A percentile compares a stretch with the other conserved stretches of the same genome.
phyloP scores from a whole-genome alignment of 2,329 filamentous ascomycete genomes.

The Penicillium sp. region DNA sequence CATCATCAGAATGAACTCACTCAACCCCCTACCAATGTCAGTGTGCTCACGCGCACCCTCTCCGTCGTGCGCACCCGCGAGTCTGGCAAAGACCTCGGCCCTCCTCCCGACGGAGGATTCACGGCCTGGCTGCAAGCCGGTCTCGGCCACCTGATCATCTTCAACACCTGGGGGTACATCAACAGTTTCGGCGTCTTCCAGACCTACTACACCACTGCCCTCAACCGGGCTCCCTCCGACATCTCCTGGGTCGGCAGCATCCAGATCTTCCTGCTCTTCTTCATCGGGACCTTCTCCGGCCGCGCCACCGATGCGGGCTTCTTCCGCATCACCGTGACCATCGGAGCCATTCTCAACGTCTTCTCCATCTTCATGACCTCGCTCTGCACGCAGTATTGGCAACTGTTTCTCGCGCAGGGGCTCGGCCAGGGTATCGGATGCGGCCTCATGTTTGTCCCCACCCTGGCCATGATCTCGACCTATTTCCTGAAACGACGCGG shows the following conservation, averaged over 20 bases:
- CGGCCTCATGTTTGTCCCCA: constrained; percentile 51
- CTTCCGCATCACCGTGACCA: constrained; percentile 41
- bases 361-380: constrained; percentile 49
- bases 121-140: constrained; percentile 53
- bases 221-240: constrained; percentile 41
- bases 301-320: constrained; percentile 49
- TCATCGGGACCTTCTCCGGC: constrained; percentile 47
- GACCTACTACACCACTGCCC: constrained; percentile 44
- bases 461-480: constrained; percentile 50
- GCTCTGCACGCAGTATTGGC: constrained; percentile 46
- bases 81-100: constrained; percentile 32
- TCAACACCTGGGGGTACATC: constrained; percentile 53
- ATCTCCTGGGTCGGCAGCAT: constrained; percentile 50
- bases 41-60: constrained; percentile 27
- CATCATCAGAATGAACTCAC: constrained; percentile 14
- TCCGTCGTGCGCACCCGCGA: constrained; percentile 35
- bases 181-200: constrained; percentile 54
- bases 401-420: constrained; percentile 48
- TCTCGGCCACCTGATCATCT: constrained; percentile 49
- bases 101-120: constrained; percentile 47
- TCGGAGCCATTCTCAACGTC: constrained; percentile 41
- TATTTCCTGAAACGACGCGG: constrained; percentile 57
- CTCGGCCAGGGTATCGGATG: constrained; percentile 53
- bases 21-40: constrained; percentile 21
- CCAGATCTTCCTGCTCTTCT: constrained; percentile 48